phyloP scores from a whole-genome alignment of 1,139 yeast genomes.

The Lodderomyces oxycetoniae region DNA sequence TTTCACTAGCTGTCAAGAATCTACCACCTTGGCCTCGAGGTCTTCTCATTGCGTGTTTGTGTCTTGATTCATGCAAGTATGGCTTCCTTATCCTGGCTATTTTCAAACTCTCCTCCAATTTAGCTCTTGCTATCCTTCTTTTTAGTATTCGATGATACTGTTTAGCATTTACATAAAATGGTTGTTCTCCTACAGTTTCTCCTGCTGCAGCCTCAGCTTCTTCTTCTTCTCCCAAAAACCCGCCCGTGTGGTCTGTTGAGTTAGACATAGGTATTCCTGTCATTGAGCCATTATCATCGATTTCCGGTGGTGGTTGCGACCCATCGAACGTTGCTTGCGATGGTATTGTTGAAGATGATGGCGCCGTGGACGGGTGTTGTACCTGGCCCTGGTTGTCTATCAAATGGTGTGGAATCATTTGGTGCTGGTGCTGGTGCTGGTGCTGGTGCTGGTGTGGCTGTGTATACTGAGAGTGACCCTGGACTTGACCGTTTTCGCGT shows the following conservation, averaged over 20 bases:
- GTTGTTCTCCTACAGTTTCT: conserved; percentile 55
- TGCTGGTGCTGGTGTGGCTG: conserved; percentile 1
- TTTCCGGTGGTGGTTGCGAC: no score
- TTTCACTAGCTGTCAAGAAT: conserved; percentile 93
- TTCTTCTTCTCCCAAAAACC: no score
- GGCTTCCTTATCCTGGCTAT: conserved; percentile 91
- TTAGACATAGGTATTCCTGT: no score
- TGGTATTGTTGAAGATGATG: no score
- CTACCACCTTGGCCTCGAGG: conserved; percentile 99
- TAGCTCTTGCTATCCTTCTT: conserved; percentile 90
- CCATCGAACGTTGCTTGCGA: no score
- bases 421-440: conserved; percentile 5
- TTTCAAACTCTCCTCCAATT: conserved; percentile 80
- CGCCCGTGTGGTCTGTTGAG: no score
- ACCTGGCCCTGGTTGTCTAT: conserved; percentile 1
- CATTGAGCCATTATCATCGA: no score
- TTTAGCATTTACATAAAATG: conserved; percentile 95
- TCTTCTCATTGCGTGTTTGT: conserved; percentile 98
- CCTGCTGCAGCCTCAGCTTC: not conserved
- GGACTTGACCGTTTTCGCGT: no score
- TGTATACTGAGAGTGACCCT: conserved; percentile 1
- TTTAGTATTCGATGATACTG: conserved; percentile 94
- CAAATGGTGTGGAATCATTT: conserved; percentile 2
- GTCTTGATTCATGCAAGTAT: conserved; percentile 93
- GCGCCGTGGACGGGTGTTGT: no score